Evolutionary conservation across 78 protist species (phyloP).

Genomic region (slime mould (Dictyostelium discoideum)): dicty_2.7 NC_007089.4:4261001-4261500

Average conservation of each 20-base stretch:
- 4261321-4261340: constrained; percentile 50
- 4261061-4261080: background rate
- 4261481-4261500: background rate
- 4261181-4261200: background rate
- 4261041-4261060: too few species aligned
- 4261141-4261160: background rate
- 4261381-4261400: constrained; percentile 42
- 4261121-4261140: background rate
- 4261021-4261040: too few species aligned
- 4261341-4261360: constrained; percentile 57
- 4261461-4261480: background rate
- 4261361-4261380: constrained; percentile 49
- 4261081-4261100: background rate
- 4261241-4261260: background rate
- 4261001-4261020: background rate
- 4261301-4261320: constrained; percentile 1
- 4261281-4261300: background rate
- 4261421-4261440: constrained; percentile 83
- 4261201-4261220: background rate
- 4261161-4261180: background rate
- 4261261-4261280: background rate
- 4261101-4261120: background rate
- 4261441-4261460: constrained; percentile 69
- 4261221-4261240: background rate
- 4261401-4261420: constrained; percentile 76